Conservation (phyloP, 305 asterid genomes). For the Solanum hybrid region DNA sequence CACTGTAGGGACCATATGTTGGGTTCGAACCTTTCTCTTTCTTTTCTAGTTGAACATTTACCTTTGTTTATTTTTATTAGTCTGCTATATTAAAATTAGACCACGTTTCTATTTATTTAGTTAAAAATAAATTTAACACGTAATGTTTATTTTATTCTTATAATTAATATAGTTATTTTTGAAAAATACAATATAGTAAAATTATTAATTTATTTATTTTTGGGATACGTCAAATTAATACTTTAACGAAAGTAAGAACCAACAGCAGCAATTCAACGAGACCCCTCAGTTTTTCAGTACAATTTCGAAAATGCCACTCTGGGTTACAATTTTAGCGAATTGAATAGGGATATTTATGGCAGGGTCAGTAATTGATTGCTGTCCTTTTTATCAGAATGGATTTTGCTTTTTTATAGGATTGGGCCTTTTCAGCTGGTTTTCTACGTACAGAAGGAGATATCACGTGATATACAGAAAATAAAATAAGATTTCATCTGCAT, state of each 20-base stretch:
- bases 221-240: background rate
- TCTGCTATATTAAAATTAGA: background rate
- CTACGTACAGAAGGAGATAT: background rate
- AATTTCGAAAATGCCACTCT: background rate
- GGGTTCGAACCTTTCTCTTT: background rate
- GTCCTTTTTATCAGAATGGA: background rate
- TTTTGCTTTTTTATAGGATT: background rate
- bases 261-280: background rate
- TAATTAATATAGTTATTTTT: background rate
- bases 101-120: background rate
- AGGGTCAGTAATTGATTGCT: background rate
- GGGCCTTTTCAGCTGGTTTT: background rate
- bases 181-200: background rate
- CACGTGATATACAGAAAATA: background rate
- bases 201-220: too few relatives aligned
- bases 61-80: background rate
- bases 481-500: background rate
- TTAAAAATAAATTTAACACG: background rate
- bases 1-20: too few relatives aligned
- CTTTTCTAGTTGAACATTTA: background rate
- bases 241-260: background rate
- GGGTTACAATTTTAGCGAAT: background rate
- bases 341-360: background rate
- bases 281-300: background rate
- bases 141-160: background rate